Base-by-base conservation (phyloP, 2,329 filamentous ascomycete species). In the Cladosporium halotolerans region DNA sequence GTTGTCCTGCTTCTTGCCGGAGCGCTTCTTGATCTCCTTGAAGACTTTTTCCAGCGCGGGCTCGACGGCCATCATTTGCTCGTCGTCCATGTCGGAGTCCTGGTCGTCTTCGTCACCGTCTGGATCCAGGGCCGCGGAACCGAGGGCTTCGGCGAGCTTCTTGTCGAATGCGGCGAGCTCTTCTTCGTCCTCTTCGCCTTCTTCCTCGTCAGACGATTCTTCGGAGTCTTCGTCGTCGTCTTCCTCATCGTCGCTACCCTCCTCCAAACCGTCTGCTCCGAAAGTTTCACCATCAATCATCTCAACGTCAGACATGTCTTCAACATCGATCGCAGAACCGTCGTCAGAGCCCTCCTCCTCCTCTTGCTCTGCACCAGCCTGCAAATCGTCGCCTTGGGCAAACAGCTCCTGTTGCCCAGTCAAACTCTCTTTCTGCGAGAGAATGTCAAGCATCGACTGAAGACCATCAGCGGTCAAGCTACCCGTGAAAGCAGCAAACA, bases 41-140 rank as follows among this genome's bases (percentile, higher is more conserved):
- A 97, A 95, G 57, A 96, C 89, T 58, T 88, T 88, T 47, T 84
- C 82, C 3, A 99, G 81, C 65, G 92, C 86, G 9, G 81, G 80
- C 63, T 97, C 92, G 13, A 97, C 76, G 3, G 84, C 84, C 72
- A 96, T 84, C 93, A 97, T 97, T 67, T 96, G 86, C 14, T 92
- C 90, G 71, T 97, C 92, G 57, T 89, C 86, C 90, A 99, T 96
- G 70, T 96, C 89, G 2, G 81, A 83, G 56, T 80, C 81, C 18
- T 76, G 72, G 55, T 86, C 86, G 31, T 82, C 82, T 1, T 79
- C 78, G 23, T 51, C 47, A 13, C 39, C 47, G 57, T 83, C 79
- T 65, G 85, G 80, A 18, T 77, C 73, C 18, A 73, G 70, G 16
- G 71, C 71, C 45, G 86, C 85, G 0, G 85, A 91, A 39, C 88